Base-by-base conservation (phyloP, 768 basidiomycete genomes). In the Boletus rufocinnamomeus region DNA sequence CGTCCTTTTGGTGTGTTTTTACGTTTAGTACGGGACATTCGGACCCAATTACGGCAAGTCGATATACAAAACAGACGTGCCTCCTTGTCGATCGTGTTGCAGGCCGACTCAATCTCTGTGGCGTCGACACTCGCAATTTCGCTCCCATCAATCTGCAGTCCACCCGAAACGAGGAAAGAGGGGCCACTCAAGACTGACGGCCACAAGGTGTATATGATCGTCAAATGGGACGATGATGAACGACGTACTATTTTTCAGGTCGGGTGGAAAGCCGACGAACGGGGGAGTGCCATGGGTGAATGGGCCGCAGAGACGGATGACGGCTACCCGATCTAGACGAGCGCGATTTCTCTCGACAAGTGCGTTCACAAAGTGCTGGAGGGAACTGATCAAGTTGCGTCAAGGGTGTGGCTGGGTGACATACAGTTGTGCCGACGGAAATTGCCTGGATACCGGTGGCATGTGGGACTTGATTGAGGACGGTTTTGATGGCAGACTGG, bases 371-470 rank as follows among this genome's bases (percentile, higher is more conserved):
- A 84, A 84, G 65, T 82, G 80, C 75, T 79, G 23, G 21, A 30
- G 21, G 8, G 5, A 17, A 16, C 1, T 52, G 21, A 32, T 11
- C 32, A 32, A 61, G 50, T 2, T 9, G 28, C 9, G 32, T 2
- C 19, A 2, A 13, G 8, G 14, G 5, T 6, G 25, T 5, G 1
- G 8, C 0, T 2, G 17, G 25, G 5, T 32, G 28, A 54, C 74
- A 49, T 50, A 82, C 83, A 0, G 86, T 87, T 0, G 86, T 87
- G 35, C 87, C 86, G 58, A 88, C 82, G 35, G 82, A 78, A 59
- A 87, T 66, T 7, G 81, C 80, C 50, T 81, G 73, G 35, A 87
- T 74, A 1, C 76, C 62, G 2, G 72, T 58, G 6, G 74, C 70
- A 50, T 76, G 68, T 2, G 67, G 65, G 23, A 73, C 76, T 9